Percentiles rank a stretch among this genome's conserved stretches.
Conservation (phyloP, 768 basidiomycete species). For the Pleurotus cornucopiae region DNA sequence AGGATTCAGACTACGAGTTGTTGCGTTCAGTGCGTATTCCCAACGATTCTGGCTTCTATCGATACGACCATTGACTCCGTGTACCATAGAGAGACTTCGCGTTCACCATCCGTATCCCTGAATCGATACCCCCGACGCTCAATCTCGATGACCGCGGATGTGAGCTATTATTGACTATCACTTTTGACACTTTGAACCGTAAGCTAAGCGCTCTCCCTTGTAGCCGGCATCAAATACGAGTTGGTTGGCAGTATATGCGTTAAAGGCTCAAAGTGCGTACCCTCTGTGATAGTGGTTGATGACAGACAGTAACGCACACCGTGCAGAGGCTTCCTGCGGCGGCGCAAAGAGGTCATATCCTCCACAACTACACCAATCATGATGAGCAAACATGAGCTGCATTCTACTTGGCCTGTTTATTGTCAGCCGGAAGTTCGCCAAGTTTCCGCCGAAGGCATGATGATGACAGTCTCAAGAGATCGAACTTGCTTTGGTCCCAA, state of each 20-base stretch:
- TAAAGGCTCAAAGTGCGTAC: constrained; percentile 75
- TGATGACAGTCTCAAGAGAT: constrained; percentile 69
- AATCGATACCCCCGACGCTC: constrained; percentile 85
- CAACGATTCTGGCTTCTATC: constrained; percentile 1
- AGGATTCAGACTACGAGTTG: constrained; percentile 37
- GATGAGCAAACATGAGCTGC: constrained; percentile 92
- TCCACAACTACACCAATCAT: constrained; percentile 69
- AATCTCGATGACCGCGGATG: constrained; percentile 69
- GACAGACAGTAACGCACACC: not conserved
- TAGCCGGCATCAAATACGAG: constrained; percentile 87
- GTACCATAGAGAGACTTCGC: constrained; percentile 73
- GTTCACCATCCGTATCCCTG: constrained; percentile 89
- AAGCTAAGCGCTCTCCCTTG: not conserved
- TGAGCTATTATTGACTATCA: constrained; percentile 20
- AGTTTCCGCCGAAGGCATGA: constrained; percentile 61
- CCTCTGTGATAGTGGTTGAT: not conserved
- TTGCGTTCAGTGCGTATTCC: constrained; percentile 57
- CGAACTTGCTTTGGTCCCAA: constrained; percentile 84
- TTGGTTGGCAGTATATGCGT: constrained; percentile 83
- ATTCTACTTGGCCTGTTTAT: constrained; percentile 92
- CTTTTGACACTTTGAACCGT: no score
- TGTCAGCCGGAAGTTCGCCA: constrained; percentile 72
- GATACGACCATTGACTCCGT: constrained; percentile 1
- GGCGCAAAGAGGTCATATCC: constrained; percentile 65
- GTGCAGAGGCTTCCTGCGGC: constrained; percentile 76